Evolutionary conservation across 352 stramenopile genomes (phyloP).

Genomic region (Phytophthora hibernalis): DNA sequence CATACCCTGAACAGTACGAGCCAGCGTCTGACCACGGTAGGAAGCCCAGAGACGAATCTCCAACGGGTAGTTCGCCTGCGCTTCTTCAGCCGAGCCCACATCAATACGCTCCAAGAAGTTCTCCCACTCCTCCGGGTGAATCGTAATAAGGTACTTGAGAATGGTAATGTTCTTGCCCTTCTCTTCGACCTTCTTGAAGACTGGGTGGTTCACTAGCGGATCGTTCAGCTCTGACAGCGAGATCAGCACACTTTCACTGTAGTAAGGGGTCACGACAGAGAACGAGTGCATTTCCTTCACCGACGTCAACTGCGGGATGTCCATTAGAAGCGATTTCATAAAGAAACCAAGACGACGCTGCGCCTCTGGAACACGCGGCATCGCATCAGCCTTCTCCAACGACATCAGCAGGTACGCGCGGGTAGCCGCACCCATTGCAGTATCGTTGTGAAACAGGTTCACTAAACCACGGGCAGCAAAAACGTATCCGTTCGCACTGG

Average conservation of each 20-base stretch:
- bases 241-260: slow-evolving; percentile 75
- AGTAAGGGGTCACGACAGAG: slow-evolving; percentile 83
- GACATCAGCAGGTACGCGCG: slow-evolving; percentile 77
- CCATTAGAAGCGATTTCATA: slow-evolving; percentile 83
- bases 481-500: slow-evolving; percentile 79
- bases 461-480: slow-evolving; percentile 76
- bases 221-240: slow-evolving; percentile 73
- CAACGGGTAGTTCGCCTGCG: slow-evolving; percentile 63
- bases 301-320: slow-evolving; percentile 72
- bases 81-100: slow-evolving; percentile 68
- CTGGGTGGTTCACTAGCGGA: slow-evolving; percentile 71
- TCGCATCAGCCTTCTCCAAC: slow-evolving; percentile 70
- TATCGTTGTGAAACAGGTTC: slow-evolving; percentile 81
- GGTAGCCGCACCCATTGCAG: slow-evolving; percentile 79
- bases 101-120: slow-evolving; percentile 84
- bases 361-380: slow-evolving; percentile 74
- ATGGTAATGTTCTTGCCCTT: slow-evolving; percentile 84
- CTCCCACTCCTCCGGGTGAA: slow-evolving; percentile 80
- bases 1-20: slow-evolving; percentile 81
- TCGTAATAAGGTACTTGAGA: slow-evolving; percentile 82
- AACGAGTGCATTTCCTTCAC: slow-evolving; percentile 89
- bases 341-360: slow-evolving; percentile 84
- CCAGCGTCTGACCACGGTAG: slow-evolving; percentile 79
- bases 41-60: slow-evolving; percentile 83
- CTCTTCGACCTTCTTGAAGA: slow-evolving; percentile 80